phyloP scores from a whole-genome alignment of 768 basidiomycete species.

The Candolleomyces aberdarensis region DNA sequence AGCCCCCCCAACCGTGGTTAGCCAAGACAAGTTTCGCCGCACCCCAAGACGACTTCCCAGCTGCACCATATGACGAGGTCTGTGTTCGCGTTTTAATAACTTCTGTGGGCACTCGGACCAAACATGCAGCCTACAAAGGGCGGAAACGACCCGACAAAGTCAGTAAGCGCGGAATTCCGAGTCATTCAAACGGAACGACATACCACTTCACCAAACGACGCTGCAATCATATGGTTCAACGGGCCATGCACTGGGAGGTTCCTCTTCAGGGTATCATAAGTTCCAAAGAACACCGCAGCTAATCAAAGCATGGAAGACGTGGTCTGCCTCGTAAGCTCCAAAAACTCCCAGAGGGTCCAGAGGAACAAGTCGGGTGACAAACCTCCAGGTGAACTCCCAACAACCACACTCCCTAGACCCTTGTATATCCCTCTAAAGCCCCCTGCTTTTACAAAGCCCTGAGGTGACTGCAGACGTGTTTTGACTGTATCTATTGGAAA shows the following conservation, averaged over 20 bases:
- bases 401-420: slow-evolving; percentile 89
- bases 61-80: slow-evolving; percentile 67
- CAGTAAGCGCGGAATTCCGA: slow-evolving; percentile 4
- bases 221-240: slow-evolving; percentile 53
- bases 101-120: slow-evolving; percentile 93
- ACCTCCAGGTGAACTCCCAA: slow-evolving; percentile 97
- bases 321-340: neutral
- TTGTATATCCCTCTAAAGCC: slow-evolving; percentile 91
- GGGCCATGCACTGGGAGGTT: slow-evolving; percentile 64
- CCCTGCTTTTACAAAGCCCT: slow-evolving; percentile 83
- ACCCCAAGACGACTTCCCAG: slow-evolving; percentile 55
- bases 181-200: slow-evolving; percentile 20
- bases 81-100: slow-evolving; percentile 94
- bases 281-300: slow-evolving; percentile 96
- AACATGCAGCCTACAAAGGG: slow-evolving; percentile 69
- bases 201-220: slow-evolving; percentile 60
- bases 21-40: slow-evolving; percentile 54
- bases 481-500: slow-evolving; percentile 98
- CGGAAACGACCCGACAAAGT: neutral
- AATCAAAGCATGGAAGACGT: slow-evolving; percentile 3
- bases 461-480: slow-evolving; percentile 86
- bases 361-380: slow-evolving; percentile 9
- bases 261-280: slow-evolving; percentile 86
- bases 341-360: neutral
- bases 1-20: slow-evolving; percentile 69